A percentile compares a stretch with the other conserved stretches of the same genome.
Evolutionary conservation across 768 basidiomycete genomes (phyloP).

Genomic region (Phaffia tasmanica): DNA sequence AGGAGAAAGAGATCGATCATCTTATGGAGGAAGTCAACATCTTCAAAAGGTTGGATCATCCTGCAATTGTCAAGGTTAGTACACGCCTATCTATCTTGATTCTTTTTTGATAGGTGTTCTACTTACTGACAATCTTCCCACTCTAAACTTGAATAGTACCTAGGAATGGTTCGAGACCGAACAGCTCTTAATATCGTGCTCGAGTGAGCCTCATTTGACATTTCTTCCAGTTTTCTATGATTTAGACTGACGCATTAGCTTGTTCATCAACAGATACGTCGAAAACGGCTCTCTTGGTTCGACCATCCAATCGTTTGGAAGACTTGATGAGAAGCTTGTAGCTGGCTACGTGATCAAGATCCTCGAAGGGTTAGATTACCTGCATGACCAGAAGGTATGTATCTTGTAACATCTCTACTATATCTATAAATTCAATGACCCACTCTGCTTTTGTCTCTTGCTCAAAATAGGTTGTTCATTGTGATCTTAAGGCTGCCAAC

Average conservation of each 20-base stretch:
- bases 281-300: slow-evolving; percentile 93
- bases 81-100: no score
- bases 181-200: slow-evolving; percentile 83
- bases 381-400: slow-evolving; percentile 55
- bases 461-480: slow-evolving; percentile 71
- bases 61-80: slow-evolving; percentile 69
- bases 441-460: not conserved
- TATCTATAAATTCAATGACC: not conserved
- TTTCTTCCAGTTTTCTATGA: not conserved
- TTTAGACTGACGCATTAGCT: not conserved
- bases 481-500: slow-evolving; percentile 96
- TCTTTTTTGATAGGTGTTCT: no score
- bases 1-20: slow-evolving; percentile 78
- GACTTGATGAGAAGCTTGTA: slow-evolving; percentile 81
- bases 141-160: slow-evolving; percentile 44
- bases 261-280: slow-evolving; percentile 53
- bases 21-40: slow-evolving; percentile 92
- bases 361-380: slow-evolving; percentile 84
- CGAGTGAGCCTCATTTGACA: slow-evolving; percentile 54
- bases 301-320: slow-evolving; percentile 85
- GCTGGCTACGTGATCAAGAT: slow-evolving; percentile 93
- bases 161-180: slow-evolving; percentile 84
- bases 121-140: no score
- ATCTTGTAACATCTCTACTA: not conserved
- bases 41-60: slow-evolving; percentile 79